These are phyloP conservation scores for Cyathus striatus DNA, from an alignment of 768 basidiomycete genomes.

Conservation along the genomic window DNA sequence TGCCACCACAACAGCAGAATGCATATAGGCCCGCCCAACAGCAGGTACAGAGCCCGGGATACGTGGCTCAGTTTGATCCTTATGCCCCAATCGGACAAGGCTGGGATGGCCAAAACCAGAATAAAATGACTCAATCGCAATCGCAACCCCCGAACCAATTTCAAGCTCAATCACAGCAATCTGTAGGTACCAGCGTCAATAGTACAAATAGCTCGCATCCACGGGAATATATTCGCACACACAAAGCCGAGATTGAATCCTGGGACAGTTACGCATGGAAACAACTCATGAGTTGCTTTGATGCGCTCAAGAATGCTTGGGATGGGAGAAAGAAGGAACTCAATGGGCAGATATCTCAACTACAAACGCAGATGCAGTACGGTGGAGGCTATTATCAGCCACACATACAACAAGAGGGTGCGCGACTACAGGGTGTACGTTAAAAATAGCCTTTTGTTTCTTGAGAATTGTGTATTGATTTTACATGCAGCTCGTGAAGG, in stretches of 20 bases:
- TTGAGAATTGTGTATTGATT: slow-evolving; percentile 5
- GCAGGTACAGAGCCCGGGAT: slow-evolving; percentile 41
- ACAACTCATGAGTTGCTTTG: slow-evolving; percentile 58
- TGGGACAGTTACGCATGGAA: slow-evolving; percentile 75
- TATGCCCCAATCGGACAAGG: slow-evolving; percentile 41
- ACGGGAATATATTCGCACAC: slow-evolving; percentile 56
- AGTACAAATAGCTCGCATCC: slow-evolving; percentile 53
- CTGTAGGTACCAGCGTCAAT: slow-evolving; percentile 11
- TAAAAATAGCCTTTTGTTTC: neutral
- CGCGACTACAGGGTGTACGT: slow-evolving; percentile 56
- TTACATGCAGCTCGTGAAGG: slow-evolving; percentile 42
- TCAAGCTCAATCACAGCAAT: slow-evolving; percentile 6
- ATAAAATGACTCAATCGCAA: slow-evolving; percentile 13
- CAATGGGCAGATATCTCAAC: slow-evolving; percentile 36
- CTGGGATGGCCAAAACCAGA: slow-evolving; percentile 24
- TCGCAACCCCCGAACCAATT: slow-evolving; percentile 13
- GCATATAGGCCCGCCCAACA: slow-evolving; percentile 40
- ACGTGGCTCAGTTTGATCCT: slow-evolving; percentile 50
- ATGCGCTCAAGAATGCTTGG: slow-evolving; percentile 66
- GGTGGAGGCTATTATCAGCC: slow-evolving; percentile 39
- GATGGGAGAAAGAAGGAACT: slow-evolving; percentile 52
- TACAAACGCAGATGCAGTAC: slow-evolving; percentile 39
- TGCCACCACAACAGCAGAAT: slow-evolving; percentile 18
- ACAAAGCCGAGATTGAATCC: slow-evolving; percentile 64
- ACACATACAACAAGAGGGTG: slow-evolving; percentile 51